Conservation (phyloP, 2,329 filamentous ascomycete genomes). For the Pyrenophora tritici-repentis region DNA sequence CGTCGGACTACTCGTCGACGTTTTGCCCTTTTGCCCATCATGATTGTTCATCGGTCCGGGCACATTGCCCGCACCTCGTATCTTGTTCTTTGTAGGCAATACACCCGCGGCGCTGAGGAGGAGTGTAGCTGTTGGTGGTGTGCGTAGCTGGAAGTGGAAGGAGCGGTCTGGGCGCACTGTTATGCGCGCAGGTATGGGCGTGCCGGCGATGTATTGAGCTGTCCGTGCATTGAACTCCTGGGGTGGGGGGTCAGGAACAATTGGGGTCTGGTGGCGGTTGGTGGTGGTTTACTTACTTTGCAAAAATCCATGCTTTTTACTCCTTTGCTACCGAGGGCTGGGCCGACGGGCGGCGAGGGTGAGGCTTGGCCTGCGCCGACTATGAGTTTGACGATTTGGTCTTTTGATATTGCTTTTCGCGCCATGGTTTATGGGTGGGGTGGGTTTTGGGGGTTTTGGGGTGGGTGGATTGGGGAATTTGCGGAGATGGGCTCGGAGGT, state of each 20-base stretch:
- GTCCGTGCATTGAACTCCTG: constrained; percentile 98
- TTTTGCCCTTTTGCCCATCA: constrained; percentile 46
- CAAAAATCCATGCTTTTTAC: constrained; percentile 99
- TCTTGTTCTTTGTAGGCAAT: constrained; percentile 73
- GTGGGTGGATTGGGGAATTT: constrained; percentile 17
- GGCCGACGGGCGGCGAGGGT: constrained; percentile 93
- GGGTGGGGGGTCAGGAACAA: not conserved
- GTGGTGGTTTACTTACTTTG: constrained; percentile 50
- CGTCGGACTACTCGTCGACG: constrained; percentile 38
- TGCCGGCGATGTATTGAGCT: constrained; percentile 78
- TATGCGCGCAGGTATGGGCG: constrained; percentile 87
- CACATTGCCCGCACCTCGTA: constrained; percentile 68
- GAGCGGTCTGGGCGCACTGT: constrained; percentile 90
- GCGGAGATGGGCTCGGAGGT: constrained; percentile 27
- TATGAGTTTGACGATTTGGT: constrained; percentile 86
- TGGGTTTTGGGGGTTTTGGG: constrained; percentile 3
- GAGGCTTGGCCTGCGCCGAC: constrained; percentile 94
- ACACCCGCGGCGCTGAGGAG: constrained; percentile 83
- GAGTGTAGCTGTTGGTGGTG: constrained; percentile 90
- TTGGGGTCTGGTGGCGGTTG: not conserved
- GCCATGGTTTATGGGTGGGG: constrained; percentile 35
- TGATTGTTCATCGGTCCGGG: constrained; percentile 52
- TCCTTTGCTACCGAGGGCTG: constrained; percentile 93
- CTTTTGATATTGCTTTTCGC: constrained; percentile 43
- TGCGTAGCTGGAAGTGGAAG: constrained; percentile 91